A percentile compares a stretch with the other conserved stretches of the same genome.
Conservation (phyloP, 306 rosid genomes). For the Abrus pulchellus region DNA sequence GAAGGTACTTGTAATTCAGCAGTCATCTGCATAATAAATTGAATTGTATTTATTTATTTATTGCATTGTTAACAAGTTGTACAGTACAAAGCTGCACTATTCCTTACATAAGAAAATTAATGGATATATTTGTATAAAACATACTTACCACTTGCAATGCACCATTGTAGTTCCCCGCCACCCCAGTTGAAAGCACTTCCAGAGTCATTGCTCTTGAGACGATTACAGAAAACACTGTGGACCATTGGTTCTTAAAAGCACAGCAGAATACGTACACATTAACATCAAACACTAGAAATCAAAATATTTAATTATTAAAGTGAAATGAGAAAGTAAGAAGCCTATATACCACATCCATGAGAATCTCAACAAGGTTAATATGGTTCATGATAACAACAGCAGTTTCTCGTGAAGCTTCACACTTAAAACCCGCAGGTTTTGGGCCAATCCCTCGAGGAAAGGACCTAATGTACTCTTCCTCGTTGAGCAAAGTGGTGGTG, state of each 20-base stretch:
- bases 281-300: not conserved
- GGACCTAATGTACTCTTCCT: constrained; percentile 79
- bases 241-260: constrained; percentile 76
- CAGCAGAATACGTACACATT: not conserved
- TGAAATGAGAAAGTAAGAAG: not conserved
- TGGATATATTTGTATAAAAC: not conserved
- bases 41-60: not conserved
- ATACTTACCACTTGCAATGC: constrained; percentile 92
- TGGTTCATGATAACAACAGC: constrained; percentile 93
- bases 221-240: constrained; percentile 85
- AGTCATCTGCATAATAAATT: constrained; percentile 70
- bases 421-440: constrained; percentile 77
- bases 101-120: not conserved
- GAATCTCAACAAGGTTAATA: constrained; percentile 86
- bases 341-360: constrained; percentile 87
- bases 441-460: constrained; percentile 92
- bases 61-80: not conserved
- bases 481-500: constrained; percentile 62
- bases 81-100: constrained; percentile 1
- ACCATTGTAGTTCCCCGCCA: constrained; percentile 96
- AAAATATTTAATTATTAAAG: not conserved
- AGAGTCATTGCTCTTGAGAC: constrained; percentile 95
- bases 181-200: constrained; percentile 94
- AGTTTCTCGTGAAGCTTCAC: constrained; percentile 91
- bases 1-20: constrained; percentile 97